Evolutionary conservation across 768 basidiomycete genomes (phyloP), one percentile per base, ranked within the genome.

Genomic region (Pulveroboletus sp.): DNA sequence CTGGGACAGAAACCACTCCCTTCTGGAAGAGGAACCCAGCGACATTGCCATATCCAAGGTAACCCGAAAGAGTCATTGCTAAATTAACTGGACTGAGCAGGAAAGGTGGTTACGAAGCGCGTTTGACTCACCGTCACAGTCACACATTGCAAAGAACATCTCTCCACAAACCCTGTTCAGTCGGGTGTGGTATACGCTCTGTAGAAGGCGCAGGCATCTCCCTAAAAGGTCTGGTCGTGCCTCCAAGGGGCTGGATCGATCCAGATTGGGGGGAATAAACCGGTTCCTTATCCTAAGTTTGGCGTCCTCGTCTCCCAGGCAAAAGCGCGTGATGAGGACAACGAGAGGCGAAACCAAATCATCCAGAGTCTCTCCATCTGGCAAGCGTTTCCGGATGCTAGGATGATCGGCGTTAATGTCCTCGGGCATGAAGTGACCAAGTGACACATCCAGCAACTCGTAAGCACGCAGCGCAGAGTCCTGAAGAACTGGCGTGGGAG

Each of bases 11-110:
- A 61, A 88, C 75, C 57, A 98, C 76, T 14, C 93, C 94, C 62
- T 93, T 94, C 63, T 88, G 84, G 72, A 92, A 94, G 21, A 99
- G 75, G 75, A 92, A 89, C 1, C 97, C 97, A 0, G 94, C 92
- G 35, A 94, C 92, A 63, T 94, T 94, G 35, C 95, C 95, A 59
- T 99, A 99, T 7, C 95, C 95, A 44, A 97, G 78, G 37, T 87
- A 79, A 5, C 82, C 77, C n/a, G 82, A 80, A 14, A 98, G 72
- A 0, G 75, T 79, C 6, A 78, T 73, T n/a, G 88, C 92, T 84
- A 61, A 40, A 19, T 17, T 20, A 21, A 12, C 34, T n/a, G 13
- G 4, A 34, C 11, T 52, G 39, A 51, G 40, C 25, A 37, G 13
- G 24, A 44, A 31, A 17, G 6, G 47, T 7, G 40, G 10, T 19